Conservation (phyloP, 2,329 filamentous ascomycete species). For the Botryotinia globosa region DNA sequence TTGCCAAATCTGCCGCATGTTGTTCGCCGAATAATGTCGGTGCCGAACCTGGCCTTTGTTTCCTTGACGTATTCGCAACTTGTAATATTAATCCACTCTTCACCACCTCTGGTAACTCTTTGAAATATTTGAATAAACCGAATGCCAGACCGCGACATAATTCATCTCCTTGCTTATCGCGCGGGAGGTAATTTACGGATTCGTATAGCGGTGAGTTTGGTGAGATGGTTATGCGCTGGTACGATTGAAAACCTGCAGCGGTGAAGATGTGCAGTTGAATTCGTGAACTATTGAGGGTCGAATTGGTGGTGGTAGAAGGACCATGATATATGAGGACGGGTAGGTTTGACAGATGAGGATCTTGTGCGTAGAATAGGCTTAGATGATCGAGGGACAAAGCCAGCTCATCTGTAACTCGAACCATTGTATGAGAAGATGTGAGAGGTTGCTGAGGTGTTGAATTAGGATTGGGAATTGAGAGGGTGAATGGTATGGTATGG, state of each 20-base stretch:
- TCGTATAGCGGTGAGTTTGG: constrained; percentile 89
- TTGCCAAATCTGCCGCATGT: constrained; percentile 87
- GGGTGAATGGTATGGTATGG: constrained; percentile 9
- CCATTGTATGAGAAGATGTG: constrained; percentile 59
- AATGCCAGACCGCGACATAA: constrained; percentile 88
- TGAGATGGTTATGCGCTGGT: constrained; percentile 86
- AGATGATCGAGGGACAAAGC: constrained; percentile 76
- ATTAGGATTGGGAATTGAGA: constrained; percentile 18
- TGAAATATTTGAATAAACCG: constrained; percentile 90
- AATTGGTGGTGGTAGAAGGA: constrained; percentile 83
- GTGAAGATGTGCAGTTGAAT: constrained; percentile 93
- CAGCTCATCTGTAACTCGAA: constrained; percentile 75
- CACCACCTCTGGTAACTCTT: constrained; percentile 74
- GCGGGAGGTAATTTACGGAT: constrained; percentile 84
- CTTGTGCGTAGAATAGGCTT: constrained; percentile 83
- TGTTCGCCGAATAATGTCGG: constrained; percentile 76
- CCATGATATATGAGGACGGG: constrained; percentile 90
- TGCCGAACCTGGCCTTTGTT: constrained; percentile 57
- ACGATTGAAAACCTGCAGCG: constrained; percentile 84
- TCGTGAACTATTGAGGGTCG: constrained; percentile 82
- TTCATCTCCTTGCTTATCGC: constrained; percentile 94
- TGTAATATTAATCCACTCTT: constrained; percentile 65
- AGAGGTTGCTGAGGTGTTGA: constrained; percentile 29
- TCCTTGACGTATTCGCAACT: constrained; percentile 44
- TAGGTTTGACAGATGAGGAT: constrained; percentile 76